Evolutionary conservation across 805 yeast genomes (phyloP).

Genomic region (Wickerhamomyces ciferrii): DNA sequence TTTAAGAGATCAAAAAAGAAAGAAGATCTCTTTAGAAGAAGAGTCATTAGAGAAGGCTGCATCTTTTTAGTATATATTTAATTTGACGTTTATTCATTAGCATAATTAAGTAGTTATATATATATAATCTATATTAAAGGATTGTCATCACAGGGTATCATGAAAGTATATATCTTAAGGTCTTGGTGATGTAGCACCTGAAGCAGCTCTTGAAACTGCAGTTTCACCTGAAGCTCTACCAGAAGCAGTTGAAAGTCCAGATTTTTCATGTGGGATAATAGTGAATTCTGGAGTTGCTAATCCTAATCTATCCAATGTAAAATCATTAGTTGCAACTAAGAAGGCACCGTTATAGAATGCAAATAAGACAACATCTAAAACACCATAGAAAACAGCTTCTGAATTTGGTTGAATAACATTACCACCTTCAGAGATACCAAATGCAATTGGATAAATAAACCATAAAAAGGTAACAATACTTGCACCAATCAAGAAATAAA

Average conservation of each 20-base stretch:
- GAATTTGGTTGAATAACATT: conserved; percentile 54
- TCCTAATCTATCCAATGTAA: conserved; percentile 20
- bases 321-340: conserved; percentile 15
- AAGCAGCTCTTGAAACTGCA: conserved; percentile 12
- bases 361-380: conserved; percentile 45
- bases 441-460: conserved; percentile 44
- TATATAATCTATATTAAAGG: too few relatives aligned
- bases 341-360: conserved; percentile 23
- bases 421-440: conserved; percentile 62
- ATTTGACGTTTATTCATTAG: background rate
- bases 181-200: background rate
- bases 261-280: conserved; percentile 5
- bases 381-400: conserved; percentile 55
- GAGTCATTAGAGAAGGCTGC: background rate
- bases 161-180: background rate
- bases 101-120: background rate
- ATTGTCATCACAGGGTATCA: too few relatives aligned
- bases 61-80: too few relatives aligned
- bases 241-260: conserved; percentile 22
- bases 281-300: conserved; percentile 4
- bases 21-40: background rate
- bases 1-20: background rate
- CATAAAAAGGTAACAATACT: conserved; percentile 32
- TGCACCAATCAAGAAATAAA: conserved; percentile 19
- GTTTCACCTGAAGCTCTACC: conserved; percentile 40